Percentiles rank a stretch among this genome's conserved stretches.
Conservation (phyloP, 208 protist species). For the Crithidia acanthocephali region DNA sequence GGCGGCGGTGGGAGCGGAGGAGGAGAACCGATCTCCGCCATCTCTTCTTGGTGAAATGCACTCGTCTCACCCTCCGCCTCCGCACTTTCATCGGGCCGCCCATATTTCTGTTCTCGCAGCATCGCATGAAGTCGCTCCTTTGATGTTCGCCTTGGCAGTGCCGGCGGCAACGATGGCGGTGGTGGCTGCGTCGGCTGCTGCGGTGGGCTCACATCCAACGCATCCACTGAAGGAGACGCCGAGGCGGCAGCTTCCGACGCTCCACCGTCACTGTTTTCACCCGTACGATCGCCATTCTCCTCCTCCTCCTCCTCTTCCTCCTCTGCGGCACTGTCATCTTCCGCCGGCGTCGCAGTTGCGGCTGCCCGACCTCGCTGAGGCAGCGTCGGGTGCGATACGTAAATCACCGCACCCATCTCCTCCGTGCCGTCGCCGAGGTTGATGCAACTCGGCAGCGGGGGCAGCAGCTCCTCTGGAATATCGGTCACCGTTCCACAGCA, state of each 20-base stretch:
- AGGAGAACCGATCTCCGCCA: too few species aligned
- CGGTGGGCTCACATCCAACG: not conserved
- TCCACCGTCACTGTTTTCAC: not conserved
- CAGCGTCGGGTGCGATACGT: conserved; percentile 62
- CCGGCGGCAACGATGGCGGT: not conserved
- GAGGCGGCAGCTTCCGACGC: not conserved
- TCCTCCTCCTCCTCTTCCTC: not conserved
- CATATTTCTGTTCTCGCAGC: too few species aligned
- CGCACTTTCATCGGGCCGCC: too few species aligned
- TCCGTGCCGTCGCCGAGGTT: conserved; percentile 27
- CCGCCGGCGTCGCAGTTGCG: not conserved
- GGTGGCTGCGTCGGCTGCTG: too few species aligned
- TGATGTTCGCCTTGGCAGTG: not conserved
- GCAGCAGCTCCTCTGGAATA: conserved; percentile 74
- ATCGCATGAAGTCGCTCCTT: too few species aligned
- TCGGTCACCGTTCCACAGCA: conserved; percentile 76
- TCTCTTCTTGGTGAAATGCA: too few species aligned
- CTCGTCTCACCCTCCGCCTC: too few species aligned
- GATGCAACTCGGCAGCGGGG: conserved; percentile 45
- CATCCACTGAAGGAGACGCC: not conserved
- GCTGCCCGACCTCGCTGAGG: not conserved
- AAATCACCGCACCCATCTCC: conserved; percentile 50
- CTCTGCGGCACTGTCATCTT: not conserved
- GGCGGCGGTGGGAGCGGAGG: not conserved
- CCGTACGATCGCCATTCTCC: not conserved